phyloP scores from a whole-genome alignment of 495 filamentous ascomycete genomes.

The Penicillium angulare region DNA sequence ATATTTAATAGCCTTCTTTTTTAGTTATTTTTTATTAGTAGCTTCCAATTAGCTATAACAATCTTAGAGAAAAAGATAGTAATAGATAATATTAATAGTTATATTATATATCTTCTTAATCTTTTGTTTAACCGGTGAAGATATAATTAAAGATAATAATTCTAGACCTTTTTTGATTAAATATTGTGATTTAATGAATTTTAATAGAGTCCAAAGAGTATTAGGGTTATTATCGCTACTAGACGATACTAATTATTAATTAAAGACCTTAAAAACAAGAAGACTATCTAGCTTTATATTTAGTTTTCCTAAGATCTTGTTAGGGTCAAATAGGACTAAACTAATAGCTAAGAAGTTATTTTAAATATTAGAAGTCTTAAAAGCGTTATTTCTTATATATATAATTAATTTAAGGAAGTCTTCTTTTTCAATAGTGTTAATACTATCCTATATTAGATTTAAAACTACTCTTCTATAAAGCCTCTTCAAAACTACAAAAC shows the following conservation, averaged over 20 bases:
- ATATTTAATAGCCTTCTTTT: too few relatives aligned
- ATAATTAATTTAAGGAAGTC: background rate
- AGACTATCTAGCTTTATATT: background rate
- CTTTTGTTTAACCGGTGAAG: background rate
- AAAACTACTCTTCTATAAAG: background rate
- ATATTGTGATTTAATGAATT: conserved; percentile 5
- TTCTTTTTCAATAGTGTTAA: conserved; percentile 1
- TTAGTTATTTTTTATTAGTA: too few relatives aligned
- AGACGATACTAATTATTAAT: background rate
- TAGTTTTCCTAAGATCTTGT: background rate
- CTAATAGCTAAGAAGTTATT: background rate
- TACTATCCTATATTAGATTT: background rate
- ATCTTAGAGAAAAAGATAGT: background rate
- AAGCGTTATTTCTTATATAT: background rate
- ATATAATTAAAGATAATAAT: conserved; percentile 4
- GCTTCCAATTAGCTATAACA: too few relatives aligned
- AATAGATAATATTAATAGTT: background rate
- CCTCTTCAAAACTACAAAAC: conserved; percentile 2
- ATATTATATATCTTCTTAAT: background rate
- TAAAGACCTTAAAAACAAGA: background rate
- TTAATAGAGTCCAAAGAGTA: conserved; percentile 6
- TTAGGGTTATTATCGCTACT: background rate
- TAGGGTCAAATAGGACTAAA: background rate
- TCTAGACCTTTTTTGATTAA: conserved; percentile 6
- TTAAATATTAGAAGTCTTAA: conserved; percentile 1